phyloP scores from a whole-genome alignment of 2,329 filamentous ascomycete genomes.

The Periconia digitata region DNA sequence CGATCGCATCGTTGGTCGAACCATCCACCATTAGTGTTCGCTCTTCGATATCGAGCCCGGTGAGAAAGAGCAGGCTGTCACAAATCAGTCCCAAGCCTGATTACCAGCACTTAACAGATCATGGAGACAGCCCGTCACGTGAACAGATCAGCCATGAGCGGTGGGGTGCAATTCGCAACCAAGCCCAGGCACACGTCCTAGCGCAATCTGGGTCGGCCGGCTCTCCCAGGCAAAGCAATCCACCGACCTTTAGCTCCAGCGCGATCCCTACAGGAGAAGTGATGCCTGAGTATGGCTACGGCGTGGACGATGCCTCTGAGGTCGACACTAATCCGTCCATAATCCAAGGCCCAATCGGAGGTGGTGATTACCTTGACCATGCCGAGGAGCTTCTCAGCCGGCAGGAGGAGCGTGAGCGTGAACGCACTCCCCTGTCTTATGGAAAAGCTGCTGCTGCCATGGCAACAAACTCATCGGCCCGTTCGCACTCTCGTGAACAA shows the following conservation, averaged over 20 bases:
- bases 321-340: slow-evolving; percentile 83
- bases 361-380: slow-evolving; percentile 49
- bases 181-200: slow-evolving; percentile 41
- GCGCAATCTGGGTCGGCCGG: slow-evolving; percentile 36
- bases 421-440: slow-evolving; percentile 33
- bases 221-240: slow-evolving; percentile 58
- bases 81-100: slow-evolving; percentile 48
- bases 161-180: slow-evolving; percentile 45
- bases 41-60: slow-evolving; percentile 34
- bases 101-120: slow-evolving; percentile 20
- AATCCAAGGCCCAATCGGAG: slow-evolving; percentile 72
- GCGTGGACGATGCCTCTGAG: slow-evolving; percentile 60
- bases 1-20: slow-evolving; percentile 85
- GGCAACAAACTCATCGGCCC: slow-evolving; percentile 48
- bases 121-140: slow-evolving; percentile 23
- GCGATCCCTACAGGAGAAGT: slow-evolving; percentile 70
- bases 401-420: slow-evolving; percentile 38
- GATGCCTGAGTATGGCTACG: slow-evolving; percentile 76
- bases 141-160: slow-evolving; percentile 23
- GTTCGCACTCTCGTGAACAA: slow-evolving; percentile 38
- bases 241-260: slow-evolving; percentile 65
- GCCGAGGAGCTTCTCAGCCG: slow-evolving; percentile 37
- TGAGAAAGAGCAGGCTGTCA: slow-evolving; percentile 20
- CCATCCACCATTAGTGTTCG: slow-evolving; percentile 69
- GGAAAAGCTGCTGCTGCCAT: slow-evolving; percentile 49